A percentile compares a stretch with the other conserved stretches of the same genome.
Evolutionary conservation across 225 moss, liverwort and hornwort genomes (phyloP).

Genomic region (Asterella californica): DNA sequence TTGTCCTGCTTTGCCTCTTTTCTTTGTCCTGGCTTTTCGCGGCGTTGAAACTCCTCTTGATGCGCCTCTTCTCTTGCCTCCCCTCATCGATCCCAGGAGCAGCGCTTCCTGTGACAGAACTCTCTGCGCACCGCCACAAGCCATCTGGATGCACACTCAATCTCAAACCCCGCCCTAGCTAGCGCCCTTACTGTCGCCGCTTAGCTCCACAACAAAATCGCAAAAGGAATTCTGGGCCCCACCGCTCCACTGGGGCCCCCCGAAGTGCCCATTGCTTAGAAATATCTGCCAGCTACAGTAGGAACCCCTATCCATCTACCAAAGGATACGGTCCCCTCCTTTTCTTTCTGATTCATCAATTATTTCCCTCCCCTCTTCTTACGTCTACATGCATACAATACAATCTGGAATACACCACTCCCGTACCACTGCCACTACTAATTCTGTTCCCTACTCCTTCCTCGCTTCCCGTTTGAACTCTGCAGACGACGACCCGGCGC

Average conservation of each 20-base stretch:
- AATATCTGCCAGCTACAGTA: constrained; percentile 16
- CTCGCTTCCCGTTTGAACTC: not conserved
- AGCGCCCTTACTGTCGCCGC: not conserved
- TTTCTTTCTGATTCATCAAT: constrained; percentile 5
- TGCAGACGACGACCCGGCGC: not conserved
- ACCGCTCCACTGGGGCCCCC: not conserved
- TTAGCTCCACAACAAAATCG: not conserved
- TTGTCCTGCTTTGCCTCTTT: not conserved
- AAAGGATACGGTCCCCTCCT: not conserved
- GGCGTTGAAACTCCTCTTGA: constrained; percentile 7
- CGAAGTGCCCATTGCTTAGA: not conserved
- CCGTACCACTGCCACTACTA: not conserved
- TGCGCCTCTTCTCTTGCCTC: not conserved
- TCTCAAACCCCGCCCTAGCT: not conserved
- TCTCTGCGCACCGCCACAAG: not conserved
- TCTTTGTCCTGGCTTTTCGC: not conserved
- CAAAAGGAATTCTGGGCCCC: not conserved
- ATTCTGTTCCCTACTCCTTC: not conserved
- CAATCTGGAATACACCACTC: not conserved
- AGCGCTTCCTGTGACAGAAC: not conserved
- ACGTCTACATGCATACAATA: not conserved
- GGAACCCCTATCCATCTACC: not conserved
- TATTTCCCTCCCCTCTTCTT: not conserved
- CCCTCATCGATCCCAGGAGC: constrained; percentile 1
- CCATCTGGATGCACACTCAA: constrained; percentile 4